A percentile compares a stretch with the other conserved stretches of the same genome.
Conservation (phyloP, 768 basidiomycete species). For the Auricularia heimuer region DNA sequence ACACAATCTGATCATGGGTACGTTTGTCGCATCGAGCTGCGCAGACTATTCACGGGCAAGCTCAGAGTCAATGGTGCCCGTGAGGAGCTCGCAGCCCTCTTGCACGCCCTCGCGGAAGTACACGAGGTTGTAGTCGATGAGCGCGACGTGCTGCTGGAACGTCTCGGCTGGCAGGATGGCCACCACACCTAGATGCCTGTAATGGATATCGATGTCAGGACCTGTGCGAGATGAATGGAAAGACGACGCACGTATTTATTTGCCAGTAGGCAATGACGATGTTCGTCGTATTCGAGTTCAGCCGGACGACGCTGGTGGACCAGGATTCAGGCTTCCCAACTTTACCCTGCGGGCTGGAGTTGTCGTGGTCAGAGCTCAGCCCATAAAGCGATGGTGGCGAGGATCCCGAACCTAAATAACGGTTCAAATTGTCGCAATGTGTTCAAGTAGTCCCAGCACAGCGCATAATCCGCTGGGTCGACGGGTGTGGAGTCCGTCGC, state of each 20-base stretch:
- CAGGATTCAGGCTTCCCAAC: background rate
- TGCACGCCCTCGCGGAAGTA: background rate
- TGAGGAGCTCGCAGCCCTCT: background rate
- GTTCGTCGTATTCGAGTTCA: conserved; percentile 1
- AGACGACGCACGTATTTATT: background rate
- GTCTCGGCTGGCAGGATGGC: background rate
- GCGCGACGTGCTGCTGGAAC: background rate
- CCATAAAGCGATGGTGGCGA: too few relatives aligned
- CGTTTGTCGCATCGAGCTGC: background rate
- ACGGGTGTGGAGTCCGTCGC: conserved; percentile 91
- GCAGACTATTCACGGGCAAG: too few relatives aligned
- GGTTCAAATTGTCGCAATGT: conserved; percentile 81
- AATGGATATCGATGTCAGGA: background rate
- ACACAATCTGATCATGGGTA: background rate
- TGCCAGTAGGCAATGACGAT: conserved; percentile 2
- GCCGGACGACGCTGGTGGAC: background rate
- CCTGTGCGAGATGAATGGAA: background rate
- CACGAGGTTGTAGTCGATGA: conserved; percentile 1
- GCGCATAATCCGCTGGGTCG: conserved; percentile 75
- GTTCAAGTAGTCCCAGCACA: conserved; percentile 85
- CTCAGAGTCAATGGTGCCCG: background rate
- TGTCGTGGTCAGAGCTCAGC: too few relatives aligned
- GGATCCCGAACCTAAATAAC: conserved; percentile 61
- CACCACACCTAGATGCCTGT: background rate
- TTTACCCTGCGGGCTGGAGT: background rate